phyloP scores from a whole-genome alignment of 306 rosid genomes.

The Malus asiatica region DNA sequence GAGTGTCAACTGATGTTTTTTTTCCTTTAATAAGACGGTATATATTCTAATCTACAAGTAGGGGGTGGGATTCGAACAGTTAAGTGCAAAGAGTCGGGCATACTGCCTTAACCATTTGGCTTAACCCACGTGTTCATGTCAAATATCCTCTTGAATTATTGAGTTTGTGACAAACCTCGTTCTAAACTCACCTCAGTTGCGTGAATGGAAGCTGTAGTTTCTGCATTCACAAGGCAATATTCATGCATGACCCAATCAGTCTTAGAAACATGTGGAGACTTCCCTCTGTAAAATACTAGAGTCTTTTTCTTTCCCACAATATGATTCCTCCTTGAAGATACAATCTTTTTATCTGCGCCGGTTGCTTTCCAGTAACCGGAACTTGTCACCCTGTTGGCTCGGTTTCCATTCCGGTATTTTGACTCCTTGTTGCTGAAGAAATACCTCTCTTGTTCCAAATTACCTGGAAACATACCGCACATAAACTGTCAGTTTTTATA shows the following conservation, averaged over 20 bases:
- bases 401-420: constrained; percentile 46
- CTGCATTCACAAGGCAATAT: constrained; percentile 49
- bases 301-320: constrained; percentile 61
- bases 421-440: constrained; percentile 63
- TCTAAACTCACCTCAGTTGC: constrained; percentile 24
- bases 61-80: no score
- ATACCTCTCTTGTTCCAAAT: constrained; percentile 51
- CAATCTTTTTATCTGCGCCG: constrained; percentile 59
- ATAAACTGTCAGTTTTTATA: not conserved
- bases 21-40: not conserved
- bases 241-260: constrained; percentile 80
- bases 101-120: not conserved
- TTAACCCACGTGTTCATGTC: not conserved
- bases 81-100: not conserved
- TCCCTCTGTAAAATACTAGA: constrained; percentile 52
- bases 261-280: constrained; percentile 44
- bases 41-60: not conserved
- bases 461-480: constrained; percentile 24
- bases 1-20: not conserved
- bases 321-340: constrained; percentile 26
- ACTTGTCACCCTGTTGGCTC: constrained; percentile 55
- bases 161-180: not conserved
- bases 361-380: constrained; percentile 88
- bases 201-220: not conserved
- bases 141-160: not conserved